Evolutionary conservation across 805 yeast genomes (phyloP).

Genomic region (Candida odintsovae): DNA sequence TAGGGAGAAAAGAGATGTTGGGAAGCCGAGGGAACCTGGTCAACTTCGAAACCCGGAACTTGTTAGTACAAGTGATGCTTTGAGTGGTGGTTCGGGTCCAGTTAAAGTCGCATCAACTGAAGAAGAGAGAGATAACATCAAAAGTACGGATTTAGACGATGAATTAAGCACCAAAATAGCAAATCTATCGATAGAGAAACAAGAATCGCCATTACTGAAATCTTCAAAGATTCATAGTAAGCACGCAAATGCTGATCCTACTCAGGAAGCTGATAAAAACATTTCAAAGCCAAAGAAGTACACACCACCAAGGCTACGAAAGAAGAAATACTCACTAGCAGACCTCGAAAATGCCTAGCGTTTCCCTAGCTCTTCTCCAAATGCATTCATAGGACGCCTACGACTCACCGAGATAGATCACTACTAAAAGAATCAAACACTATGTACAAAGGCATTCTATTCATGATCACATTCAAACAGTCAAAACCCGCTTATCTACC

Average conservation of each 20-base stretch:
- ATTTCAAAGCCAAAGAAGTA: constrained; percentile 6
- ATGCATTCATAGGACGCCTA: neutral
- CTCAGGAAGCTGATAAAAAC: neutral
- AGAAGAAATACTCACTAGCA: constrained; percentile 11
- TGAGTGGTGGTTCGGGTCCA: neutral
- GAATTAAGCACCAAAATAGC: neutral
- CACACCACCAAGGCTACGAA: constrained; percentile 7
- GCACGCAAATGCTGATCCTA: neutral
- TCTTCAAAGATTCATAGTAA: neutral
- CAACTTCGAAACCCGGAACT: neutral
- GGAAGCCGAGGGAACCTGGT: neutral
- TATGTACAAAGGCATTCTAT: constrained; percentile 3
- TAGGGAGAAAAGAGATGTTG: neutral
- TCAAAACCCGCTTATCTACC: constrained; percentile 3
- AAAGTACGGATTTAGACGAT: neutral
- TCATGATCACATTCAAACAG: neutral
- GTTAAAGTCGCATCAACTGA: neutral
- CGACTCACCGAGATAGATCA: neutral
- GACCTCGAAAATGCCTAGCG: constrained; percentile 10
- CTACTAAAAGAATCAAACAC: neutral
- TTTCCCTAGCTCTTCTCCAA: too few species aligned
- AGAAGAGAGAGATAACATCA: neutral
- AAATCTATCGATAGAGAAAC: neutral
- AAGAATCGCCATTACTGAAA: neutral
- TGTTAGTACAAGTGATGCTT: neutral